Conservation (phyloP, 1,139 yeast species). For the Debaryomycetaceae sp. region DNA sequence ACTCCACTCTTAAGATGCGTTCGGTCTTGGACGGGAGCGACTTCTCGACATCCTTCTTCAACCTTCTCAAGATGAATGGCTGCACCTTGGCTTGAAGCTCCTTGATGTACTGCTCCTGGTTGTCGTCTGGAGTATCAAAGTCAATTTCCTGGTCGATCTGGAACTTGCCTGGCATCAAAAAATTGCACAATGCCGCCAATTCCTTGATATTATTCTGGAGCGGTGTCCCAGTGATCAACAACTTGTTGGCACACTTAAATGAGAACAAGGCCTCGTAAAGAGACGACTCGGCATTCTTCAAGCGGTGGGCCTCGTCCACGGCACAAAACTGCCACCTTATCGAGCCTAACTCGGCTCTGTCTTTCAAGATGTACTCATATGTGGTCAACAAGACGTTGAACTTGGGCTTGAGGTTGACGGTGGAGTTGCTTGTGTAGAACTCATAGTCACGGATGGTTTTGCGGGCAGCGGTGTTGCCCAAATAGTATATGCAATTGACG, state of each 20-base stretch:
- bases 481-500: conserved; percentile 82
- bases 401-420: conserved; percentile 60
- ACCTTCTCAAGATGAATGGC: conserved; percentile 86
- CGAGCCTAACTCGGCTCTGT: conserved; percentile 70
- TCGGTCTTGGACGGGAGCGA: conserved; percentile 94
- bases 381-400: conserved; percentile 89
- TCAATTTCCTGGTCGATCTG: conserved; percentile 91
- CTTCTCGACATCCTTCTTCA: conserved; percentile 96
- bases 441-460: conserved; percentile 80
- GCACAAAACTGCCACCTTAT: conserved; percentile 96
- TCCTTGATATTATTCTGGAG: conserved; percentile 93
- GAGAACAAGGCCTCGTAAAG: conserved; percentile 81
- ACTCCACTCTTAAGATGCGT: conserved; percentile 88
- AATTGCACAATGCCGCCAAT: conserved; percentile 89
- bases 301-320: conserved; percentile 97
- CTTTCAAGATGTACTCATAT: conserved; percentile 92
- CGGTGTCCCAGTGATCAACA: conserved; percentile 97
- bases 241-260: conserved; percentile 77
- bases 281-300: conserved; percentile 92
- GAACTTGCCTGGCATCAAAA: conserved; percentile 92
- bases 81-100: conserved; percentile 79
- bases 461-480: conserved; percentile 90
- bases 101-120: conserved; percentile 85
- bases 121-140: conserved; percentile 80
- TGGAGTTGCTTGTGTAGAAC: conserved; percentile 54